These are phyloP conservation scores for Nephelium lappaceum DNA, from an alignment of 345 rosid species.

Conservation along the genomic window DNA sequence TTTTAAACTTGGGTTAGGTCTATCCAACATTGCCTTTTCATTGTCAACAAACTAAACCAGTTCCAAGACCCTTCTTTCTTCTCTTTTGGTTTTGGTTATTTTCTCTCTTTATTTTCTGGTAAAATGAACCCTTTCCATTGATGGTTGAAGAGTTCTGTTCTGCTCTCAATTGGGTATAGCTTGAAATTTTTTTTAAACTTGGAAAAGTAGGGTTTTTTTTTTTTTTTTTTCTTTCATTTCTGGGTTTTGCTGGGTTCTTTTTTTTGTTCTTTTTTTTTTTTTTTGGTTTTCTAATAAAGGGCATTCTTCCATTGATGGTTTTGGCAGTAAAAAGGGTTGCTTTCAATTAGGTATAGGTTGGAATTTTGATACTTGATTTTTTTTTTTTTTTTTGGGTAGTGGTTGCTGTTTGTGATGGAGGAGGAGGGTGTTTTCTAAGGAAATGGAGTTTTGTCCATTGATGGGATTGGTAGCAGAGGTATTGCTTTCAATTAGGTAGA, in stretches of 20 bases:
- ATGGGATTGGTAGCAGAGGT: background rate
- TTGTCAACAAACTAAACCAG: background rate
- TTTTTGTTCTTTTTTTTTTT: background rate
- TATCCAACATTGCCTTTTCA: conserved; percentile 10
- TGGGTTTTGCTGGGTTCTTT: background rate
- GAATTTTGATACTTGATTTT: background rate
- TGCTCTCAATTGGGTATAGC: background rate
- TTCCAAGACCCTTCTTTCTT: background rate
- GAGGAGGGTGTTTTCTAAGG: background rate
- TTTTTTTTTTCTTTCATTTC: background rate
- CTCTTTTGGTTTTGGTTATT: background rate
- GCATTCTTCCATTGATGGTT: conserved; percentile 10
- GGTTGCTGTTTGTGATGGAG: background rate
- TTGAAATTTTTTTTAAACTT: background rate
- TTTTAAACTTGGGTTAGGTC: conserved; percentile 24
- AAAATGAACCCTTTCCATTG: conserved; percentile 18
- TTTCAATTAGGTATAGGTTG: conserved; percentile 20
- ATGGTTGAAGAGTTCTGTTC: background rate
- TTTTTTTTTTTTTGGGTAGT: background rate
- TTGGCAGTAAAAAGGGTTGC: conserved; percentile 20
- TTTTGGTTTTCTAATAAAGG: background rate
- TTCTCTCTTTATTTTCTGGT: conserved; percentile 1
- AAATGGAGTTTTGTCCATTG: conserved; percentile 20
- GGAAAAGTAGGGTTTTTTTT: background rate
- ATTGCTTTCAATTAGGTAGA: conserved; percentile 15